Base-by-base conservation (phyloP, 1,139 yeast genomes). In the Lipomyces yarrowii region DNA sequence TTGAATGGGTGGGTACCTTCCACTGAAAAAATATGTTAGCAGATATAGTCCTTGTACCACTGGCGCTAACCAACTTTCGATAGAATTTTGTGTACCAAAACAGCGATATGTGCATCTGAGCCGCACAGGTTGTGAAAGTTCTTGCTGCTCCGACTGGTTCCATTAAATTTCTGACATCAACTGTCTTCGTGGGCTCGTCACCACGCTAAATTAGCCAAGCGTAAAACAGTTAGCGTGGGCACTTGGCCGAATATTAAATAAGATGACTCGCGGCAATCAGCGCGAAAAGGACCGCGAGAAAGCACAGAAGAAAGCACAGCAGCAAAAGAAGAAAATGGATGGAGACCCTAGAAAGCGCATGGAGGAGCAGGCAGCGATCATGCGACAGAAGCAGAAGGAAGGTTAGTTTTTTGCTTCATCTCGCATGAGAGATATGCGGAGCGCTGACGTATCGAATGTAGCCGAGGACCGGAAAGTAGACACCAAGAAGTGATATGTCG, bases 251-350 rank as follows among this genome's bases (percentile, higher is more conserved):
- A 5, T n/a, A 1, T 18, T n/a, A n/a, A 42, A 37, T 42, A 42
- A n/a, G 18, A 93, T 93, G 98, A 89, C 97, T 62, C 86, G 99
- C 82, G 99, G 99, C 42, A 94, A 94, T 79, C 98, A 94, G 80
- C 86, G 99, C 78, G 99, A 94, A 61, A 84, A 90, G 74, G 98
- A 98, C 37, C 85, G 99, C 76, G 92, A 88, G 68, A 93, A 91
- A 80, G 91, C 91, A 79, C 77, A 81, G 76, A 94, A 93, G 82
- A 93, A 93, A 79, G 82, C 82, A 3, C 79, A 80, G 35, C 87
- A 88, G 77, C 82, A 80, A 73, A 84, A 83, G 76, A 91, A 91
- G 82, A 70, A 69, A 51, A 86, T 85, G 75, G 83, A 80, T 4
- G 98, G 98, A 37, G 97, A 91, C 75, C 94, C 96, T 56, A 82